Percentiles rank a stretch among this genome's conserved stretches.
Evolutionary conservation across 2,329 filamentous ascomycete genomes (phyloP).

Genomic region (Colletotrichum abscissum): DNA sequence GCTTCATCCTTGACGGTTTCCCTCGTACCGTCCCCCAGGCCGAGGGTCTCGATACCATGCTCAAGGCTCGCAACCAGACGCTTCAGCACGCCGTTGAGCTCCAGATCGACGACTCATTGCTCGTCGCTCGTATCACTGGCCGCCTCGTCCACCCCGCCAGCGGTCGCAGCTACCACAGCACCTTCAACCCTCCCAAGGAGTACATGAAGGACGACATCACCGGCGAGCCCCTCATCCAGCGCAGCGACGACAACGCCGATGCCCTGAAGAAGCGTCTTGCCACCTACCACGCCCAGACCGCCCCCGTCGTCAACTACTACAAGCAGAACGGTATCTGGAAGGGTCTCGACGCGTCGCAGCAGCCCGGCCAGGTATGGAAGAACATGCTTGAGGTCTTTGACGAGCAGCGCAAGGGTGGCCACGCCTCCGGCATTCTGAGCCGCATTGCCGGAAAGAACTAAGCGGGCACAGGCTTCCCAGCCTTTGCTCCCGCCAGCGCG

Average conservation of each 20-base stretch:
- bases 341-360: conserved; percentile 93
- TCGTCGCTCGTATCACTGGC: conserved; percentile 96
- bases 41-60: conserved; percentile 94
- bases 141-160: conserved; percentile 96
- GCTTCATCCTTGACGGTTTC: conserved; percentile 99
- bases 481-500: not conserved
- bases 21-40: conserved; percentile 96
- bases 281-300: conserved; percentile 95
- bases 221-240: conserved; percentile 95
- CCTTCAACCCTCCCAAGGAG: conserved; percentile 97
- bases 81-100: conserved; percentile 97
- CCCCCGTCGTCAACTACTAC: conserved; percentile 95
- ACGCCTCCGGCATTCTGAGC: conserved; percentile 54
- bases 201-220: conserved; percentile 96
- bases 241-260: conserved; percentile 96
- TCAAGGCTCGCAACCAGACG: conserved; percentile 79
- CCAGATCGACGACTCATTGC: conserved; percentile 92
- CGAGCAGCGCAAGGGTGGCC: conserved; percentile 37
- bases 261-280: conserved; percentile 93
- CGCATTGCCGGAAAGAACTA: conserved; percentile 45
- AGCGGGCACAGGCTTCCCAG: conserved; percentile 21
- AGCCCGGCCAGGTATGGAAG: conserved; percentile 96
- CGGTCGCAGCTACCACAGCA: conserved; percentile 96
- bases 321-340: conserved; percentile 98
- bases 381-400: conserved; percentile 88